Evolutionary conservation across 441 rosid genomes (phyloP).

Genomic region (Croton laevigatus): DNA sequence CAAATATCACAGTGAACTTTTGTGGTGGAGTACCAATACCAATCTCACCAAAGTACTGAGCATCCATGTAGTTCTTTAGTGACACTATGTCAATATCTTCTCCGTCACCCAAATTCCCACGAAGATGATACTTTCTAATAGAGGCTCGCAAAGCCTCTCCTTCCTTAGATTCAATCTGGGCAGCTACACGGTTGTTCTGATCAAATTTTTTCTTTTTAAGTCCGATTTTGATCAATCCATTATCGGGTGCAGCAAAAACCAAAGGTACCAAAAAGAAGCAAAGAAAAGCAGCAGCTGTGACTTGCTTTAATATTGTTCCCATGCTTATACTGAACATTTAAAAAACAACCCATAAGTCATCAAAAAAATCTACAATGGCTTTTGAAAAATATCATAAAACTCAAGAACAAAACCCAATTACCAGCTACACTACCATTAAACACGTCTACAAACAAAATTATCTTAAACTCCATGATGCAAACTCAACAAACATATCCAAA

Average conservation of each 20-base stretch:
- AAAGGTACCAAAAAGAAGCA: conserved; percentile 42
- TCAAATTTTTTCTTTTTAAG: conserved; percentile 65
- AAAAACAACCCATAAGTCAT: background rate
- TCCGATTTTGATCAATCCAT: conserved; percentile 56
- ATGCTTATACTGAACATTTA: conserved; percentile 34
- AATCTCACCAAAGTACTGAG: conserved; percentile 85
- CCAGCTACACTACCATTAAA: background rate
- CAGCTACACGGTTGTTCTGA: conserved; percentile 41
- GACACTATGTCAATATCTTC: conserved; percentile 58
- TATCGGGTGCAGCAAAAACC: conserved; percentile 39
- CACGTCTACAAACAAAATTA: background rate
- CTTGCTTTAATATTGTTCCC: conserved; percentile 35
- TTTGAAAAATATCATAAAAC: background rate
- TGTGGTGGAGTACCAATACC: conserved; percentile 77
- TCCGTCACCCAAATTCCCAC: conserved; percentile 37
- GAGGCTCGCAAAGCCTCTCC: conserved; percentile 42
- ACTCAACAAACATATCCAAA: background rate
- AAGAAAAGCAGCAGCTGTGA: conserved; percentile 32
- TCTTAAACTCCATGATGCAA: too few relatives aligned
- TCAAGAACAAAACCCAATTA: background rate
- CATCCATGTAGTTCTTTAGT: conserved; percentile 75
- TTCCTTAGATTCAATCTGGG: conserved; percentile 46
- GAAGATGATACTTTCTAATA: conserved; percentile 37
- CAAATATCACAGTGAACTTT: conserved; percentile 80
- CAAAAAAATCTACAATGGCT: background rate